Base-by-base conservation (phyloP, 2,329 filamentous ascomycete species). In the Diplodia corticola region DNA sequence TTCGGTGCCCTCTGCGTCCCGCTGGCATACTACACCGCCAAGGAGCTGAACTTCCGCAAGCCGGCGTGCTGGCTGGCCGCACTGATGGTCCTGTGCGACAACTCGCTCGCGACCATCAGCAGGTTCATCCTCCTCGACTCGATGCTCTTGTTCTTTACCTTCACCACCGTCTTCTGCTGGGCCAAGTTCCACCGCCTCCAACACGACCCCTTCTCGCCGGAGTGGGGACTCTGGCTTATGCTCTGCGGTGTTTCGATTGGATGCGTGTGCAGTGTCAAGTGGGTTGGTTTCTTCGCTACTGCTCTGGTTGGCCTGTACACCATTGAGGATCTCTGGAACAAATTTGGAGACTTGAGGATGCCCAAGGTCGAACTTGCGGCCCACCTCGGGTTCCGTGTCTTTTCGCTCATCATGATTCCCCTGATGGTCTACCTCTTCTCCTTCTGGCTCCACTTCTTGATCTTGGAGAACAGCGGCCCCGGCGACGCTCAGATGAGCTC, bases 401-500 rank as follows among this genome's bases (percentile, higher is more conserved):
- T 94, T 68, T 93, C 93, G 57, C 85, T 99, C 67, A 99, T 99
- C 69, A 76, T 97, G 68, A 85, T 99, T 60, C 95, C 95, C 6
- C 83, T 96, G 75, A 82, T 94, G 67, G 92, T 99, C 73, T 99
- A 99, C 82, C 89, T 97, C 81, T 89, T 97, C 77, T 96, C 93
- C 50, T 99, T 99, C 79, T 96, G 91, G 72, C 81, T 97, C 64
- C 95, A 99, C 81, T 99, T 99, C 79, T 85, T 92, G 69, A 92
- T 99, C 69, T 86, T 99, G 67, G 92, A 96, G 79, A 94, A 92
- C 80, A 94, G 90, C 73, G 95, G 95, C 22, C 95, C 96, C 7
- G 95, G 95, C 64, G 95, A 99, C 82, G 95, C 95, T n/a, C 95
- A 99, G 80, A 99, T 99, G 95, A 97, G 93, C 82, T 99, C 95